Evolutionary conservation across 345 rosid genomes (phyloP).

Genomic region (Eucalyptus erythrocorys): DNA sequence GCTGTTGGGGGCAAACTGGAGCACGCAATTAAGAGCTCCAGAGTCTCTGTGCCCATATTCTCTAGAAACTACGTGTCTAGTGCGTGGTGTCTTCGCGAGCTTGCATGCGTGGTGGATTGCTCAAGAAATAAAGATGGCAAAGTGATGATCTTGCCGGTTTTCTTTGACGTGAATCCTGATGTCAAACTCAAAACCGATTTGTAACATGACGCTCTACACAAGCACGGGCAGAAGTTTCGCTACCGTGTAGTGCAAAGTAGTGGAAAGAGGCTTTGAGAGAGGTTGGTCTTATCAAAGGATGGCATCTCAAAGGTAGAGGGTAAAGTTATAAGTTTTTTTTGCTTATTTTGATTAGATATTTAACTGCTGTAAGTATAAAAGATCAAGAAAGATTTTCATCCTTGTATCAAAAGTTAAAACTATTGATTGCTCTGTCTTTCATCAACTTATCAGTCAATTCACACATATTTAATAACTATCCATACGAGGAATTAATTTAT

Average conservation of each 20-base stretch:
- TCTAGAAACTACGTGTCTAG: background rate
- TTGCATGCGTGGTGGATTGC: background rate
- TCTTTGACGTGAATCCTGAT: background rate
- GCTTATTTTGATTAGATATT: background rate
- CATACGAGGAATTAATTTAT: background rate
- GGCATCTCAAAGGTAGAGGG: background rate
- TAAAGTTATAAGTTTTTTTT: background rate
- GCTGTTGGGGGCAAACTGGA: background rate
- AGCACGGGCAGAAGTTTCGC: background rate
- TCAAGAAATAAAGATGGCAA: background rate
- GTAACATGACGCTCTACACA: background rate
- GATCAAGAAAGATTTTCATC: background rate
- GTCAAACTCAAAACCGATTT: background rate
- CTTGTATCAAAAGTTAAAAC: background rate
- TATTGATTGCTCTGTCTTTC: background rate
- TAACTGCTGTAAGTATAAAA: background rate
- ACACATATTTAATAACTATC: background rate
- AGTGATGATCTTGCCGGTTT: background rate
- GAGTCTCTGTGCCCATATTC: background rate
- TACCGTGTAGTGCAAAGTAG: background rate
- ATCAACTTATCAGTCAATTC: background rate
- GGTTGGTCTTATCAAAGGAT: background rate
- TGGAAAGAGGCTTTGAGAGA: background rate
- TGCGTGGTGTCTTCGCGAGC: background rate
- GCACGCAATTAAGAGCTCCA: background rate